A percentile compares a stretch with the other conserved stretches of the same genome.
These are phyloP conservation scores for Boletus rubroflammeus DNA, from an alignment of 768 basidiomycete species.

Conservation along the genomic window DNA sequence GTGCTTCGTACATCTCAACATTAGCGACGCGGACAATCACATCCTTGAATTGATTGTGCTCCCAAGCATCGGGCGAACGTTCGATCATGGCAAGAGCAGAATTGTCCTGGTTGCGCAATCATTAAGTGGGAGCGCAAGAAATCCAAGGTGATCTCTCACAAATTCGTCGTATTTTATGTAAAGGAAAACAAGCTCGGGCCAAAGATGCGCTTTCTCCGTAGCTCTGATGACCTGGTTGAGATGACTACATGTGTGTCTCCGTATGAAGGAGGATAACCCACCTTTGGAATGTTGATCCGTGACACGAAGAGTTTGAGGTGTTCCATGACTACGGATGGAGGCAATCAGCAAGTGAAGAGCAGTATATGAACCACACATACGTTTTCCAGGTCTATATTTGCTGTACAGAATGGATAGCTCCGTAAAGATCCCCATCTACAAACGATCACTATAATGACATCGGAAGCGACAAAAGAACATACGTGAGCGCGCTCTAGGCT, in stretches of 20 bases:
- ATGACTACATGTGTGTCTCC: not conserved
- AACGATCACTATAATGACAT: slow-evolving; percentile 14
- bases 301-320: slow-evolving; percentile 95
- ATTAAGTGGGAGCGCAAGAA: not conserved
- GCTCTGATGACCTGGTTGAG: slow-evolving; percentile 77
- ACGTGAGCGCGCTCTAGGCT: slow-evolving; percentile 95
- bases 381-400: slow-evolving; percentile 91
- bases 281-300: slow-evolving; percentile 98
- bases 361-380: slow-evolving; percentile 44
- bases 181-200: slow-evolving; percentile 97
- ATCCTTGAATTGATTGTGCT: slow-evolving; percentile 99
- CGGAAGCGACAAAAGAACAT: slow-evolving; percentile 20
- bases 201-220: slow-evolving; percentile 93
- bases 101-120: slow-evolving; percentile 64
- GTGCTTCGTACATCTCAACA: slow-evolving; percentile 77
- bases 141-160: slow-evolving; percentile 37
- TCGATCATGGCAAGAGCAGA: slow-evolving; percentile 99
- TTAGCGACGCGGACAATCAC: slow-evolving; percentile 95
- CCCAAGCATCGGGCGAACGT: slow-evolving; percentile 97
- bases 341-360: not conserved
- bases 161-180: slow-evolving; percentile 99
- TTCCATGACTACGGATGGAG: slow-evolving; percentile 76
- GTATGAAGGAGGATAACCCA: slow-evolving; percentile 14
- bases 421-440: slow-evolving; percentile 94
- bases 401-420: slow-evolving; percentile 89